phyloP scores from a whole-genome alignment of 2,329 filamentous ascomycete species.

The Fusarium musae region DNA sequence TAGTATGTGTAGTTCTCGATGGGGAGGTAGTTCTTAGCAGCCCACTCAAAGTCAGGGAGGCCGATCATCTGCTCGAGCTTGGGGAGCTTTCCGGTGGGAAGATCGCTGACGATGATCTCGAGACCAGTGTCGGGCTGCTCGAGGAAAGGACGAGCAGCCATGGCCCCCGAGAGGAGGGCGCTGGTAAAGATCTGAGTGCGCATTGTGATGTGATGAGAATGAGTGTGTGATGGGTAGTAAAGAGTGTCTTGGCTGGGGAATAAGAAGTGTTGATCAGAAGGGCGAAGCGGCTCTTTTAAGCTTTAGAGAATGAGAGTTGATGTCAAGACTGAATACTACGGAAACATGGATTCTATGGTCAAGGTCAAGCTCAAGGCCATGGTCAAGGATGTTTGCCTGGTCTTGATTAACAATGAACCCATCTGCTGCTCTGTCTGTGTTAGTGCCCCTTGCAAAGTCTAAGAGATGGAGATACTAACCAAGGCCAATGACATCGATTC shows the following conservation, averaged over 20 bases:
- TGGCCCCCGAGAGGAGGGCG: slow-evolving; percentile 49
- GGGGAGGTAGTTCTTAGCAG: slow-evolving; percentile 61
- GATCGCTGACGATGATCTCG: slow-evolving; percentile 50
- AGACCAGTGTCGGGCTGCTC: slow-evolving; percentile 60
- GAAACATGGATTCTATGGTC: background rate
- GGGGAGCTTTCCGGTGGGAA: slow-evolving; percentile 53
- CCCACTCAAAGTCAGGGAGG: slow-evolving; percentile 65
- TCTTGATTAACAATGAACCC: background rate
- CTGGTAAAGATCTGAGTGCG: slow-evolving; percentile 39
- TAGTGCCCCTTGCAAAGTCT: slow-evolving; percentile 13
- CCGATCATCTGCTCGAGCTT: slow-evolving; percentile 58
- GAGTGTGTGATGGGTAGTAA: background rate
- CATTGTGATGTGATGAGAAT: slow-evolving; percentile 33
- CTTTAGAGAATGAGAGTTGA: background rate
- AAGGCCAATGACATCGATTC: slow-evolving; percentile 9
- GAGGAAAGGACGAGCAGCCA: slow-evolving; percentile 57
- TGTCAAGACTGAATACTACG: background rate
- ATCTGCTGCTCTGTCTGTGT: background rate
- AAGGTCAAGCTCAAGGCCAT: background rate
- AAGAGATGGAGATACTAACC: background rate
- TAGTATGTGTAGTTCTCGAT: slow-evolving; percentile 65
- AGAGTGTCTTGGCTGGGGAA: slow-evolving; percentile 15
- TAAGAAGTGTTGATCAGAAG: background rate
- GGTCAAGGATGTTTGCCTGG: background rate
- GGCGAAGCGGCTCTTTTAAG: slow-evolving; percentile 34